These are phyloP conservation scores for Ophiobolus disseminans DNA, from an alignment of 2,329 filamentous ascomycete genomes.

Conservation along the genomic window DNA sequence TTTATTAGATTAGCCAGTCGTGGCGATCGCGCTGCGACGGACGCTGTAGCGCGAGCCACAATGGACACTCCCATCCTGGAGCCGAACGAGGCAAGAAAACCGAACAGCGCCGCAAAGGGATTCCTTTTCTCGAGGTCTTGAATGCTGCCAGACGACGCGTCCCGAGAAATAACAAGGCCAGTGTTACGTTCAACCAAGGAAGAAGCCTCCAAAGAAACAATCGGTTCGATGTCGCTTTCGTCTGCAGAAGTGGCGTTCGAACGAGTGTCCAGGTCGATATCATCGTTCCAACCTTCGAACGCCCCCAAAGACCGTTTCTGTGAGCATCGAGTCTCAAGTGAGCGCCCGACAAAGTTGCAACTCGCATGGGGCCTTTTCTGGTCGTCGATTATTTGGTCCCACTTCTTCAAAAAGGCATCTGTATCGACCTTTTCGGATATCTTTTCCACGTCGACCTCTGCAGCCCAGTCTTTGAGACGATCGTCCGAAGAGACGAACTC, in stretches of 20 bases:
- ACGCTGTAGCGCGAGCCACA: slow-evolving; percentile 2
- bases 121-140: slow-evolving; percentile 6
- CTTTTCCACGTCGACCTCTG: slow-evolving; percentile 3
- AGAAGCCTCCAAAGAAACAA: too few species aligned
- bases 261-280: not conserved
- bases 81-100: slow-evolving; percentile 3
- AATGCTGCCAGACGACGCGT: not conserved
- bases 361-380: not conserved
- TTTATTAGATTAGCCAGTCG: slow-evolving; percentile 3
- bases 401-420: slow-evolving; percentile 9
- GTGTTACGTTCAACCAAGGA: not conserved
- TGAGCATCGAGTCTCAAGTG: slow-evolving; percentile 3
- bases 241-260: not conserved
- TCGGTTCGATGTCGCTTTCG: too few species aligned
- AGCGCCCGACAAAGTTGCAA: slow-evolving; percentile 4
- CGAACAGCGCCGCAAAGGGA: slow-evolving; percentile 2
- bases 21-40: slow-evolving; percentile 1
- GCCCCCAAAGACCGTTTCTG: slow-evolving; percentile 2
- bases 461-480: slow-evolving; percentile 10
- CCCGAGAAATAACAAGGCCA: too few species aligned
- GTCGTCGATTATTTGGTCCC: slow-evolving; percentile 6
- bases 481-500: slow-evolving; percentile 8
- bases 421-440: slow-evolving; percentile 6
- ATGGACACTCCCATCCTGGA: slow-evolving; percentile 4
- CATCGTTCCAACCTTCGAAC: slow-evolving; percentile 3